Conservation (phyloP, 2,329 filamentous ascomycete species). For the Ophiostoma perfectum region DNA sequence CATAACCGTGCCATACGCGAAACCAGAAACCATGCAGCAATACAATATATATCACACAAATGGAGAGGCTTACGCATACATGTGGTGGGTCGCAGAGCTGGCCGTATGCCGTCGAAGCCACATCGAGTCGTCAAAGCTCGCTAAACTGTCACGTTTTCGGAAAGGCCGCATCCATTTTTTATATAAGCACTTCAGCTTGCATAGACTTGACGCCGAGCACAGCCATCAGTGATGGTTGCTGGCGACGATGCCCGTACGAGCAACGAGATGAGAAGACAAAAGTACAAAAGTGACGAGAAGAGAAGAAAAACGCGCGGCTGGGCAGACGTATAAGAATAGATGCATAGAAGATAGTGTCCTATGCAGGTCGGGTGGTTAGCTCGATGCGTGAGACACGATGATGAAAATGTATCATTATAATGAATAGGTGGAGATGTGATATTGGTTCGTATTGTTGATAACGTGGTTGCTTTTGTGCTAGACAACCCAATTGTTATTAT, state of each 20-base stretch:
- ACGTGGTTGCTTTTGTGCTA: too few species aligned
- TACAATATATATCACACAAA: not conserved
- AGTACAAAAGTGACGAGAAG: not conserved
- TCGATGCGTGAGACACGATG: not conserved
- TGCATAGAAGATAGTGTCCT: not conserved
- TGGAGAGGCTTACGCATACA: conserved; percentile 4
- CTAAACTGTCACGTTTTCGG: not conserved
- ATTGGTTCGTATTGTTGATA: not conserved
- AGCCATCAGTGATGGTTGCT: not conserved
- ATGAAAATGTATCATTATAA: not conserved
- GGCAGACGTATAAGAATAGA: not conserved
- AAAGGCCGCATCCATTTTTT: not conserved
- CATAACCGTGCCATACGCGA: not conserved
- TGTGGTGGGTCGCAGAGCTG: not conserved
- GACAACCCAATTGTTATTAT: too few species aligned
- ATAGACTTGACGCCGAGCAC: not conserved
- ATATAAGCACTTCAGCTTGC: not conserved
- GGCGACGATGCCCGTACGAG: conserved; percentile 2
- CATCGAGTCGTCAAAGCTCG: not conserved
- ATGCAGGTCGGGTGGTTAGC: not conserved
- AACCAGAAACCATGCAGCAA: not conserved
- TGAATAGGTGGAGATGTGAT: not conserved
- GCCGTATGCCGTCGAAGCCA: not conserved
- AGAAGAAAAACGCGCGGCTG: not conserved
- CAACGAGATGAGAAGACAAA: not conserved